Conservation (phyloP, 768 basidiomycete genomes). For the Termitomyces bulborhizus region DNA sequence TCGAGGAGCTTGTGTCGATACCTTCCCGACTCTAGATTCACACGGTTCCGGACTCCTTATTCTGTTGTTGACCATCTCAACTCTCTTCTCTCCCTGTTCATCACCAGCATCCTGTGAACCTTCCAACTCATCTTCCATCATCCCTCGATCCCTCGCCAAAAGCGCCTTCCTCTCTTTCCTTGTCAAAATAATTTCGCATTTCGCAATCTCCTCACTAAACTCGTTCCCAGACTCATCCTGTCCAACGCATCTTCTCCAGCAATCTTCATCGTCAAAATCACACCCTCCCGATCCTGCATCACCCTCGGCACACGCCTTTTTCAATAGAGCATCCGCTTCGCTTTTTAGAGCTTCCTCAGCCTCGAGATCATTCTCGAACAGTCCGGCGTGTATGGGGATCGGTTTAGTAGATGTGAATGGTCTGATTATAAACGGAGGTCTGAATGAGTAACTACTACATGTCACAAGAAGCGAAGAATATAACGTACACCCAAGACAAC, state of each 20-base stretch:
- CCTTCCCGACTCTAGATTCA: neutral
- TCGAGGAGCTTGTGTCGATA: neutral
- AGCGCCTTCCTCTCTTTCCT: constrained; percentile 30
- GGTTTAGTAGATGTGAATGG: constrained; percentile 35
- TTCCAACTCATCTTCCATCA: constrained; percentile 6
- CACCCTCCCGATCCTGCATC: neutral
- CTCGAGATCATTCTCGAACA: constrained; percentile 17
- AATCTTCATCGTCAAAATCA: constrained; percentile 2
- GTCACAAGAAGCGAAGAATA: neutral
- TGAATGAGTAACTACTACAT: neutral
- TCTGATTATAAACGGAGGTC: constrained; percentile 19
- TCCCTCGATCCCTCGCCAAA: neutral
- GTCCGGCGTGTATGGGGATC: constrained; percentile 7
- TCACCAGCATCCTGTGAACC: constrained; percentile 4
- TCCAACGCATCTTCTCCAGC: constrained; percentile 2
- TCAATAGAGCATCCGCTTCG: constrained; percentile 1
- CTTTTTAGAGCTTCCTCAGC: neutral
- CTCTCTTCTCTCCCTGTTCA: neutral
- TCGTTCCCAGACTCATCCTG: neutral
- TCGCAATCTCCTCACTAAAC: constrained; percentile 8
- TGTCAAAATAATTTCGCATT: constrained; percentile 33
- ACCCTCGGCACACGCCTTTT: neutral
- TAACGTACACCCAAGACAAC: constrained; percentile 61
- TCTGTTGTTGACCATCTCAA: neutral
- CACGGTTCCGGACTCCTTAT: neutral